Conservation (phyloP, 768 basidiomycete genomes). For the Lentinula sp. region DNA sequence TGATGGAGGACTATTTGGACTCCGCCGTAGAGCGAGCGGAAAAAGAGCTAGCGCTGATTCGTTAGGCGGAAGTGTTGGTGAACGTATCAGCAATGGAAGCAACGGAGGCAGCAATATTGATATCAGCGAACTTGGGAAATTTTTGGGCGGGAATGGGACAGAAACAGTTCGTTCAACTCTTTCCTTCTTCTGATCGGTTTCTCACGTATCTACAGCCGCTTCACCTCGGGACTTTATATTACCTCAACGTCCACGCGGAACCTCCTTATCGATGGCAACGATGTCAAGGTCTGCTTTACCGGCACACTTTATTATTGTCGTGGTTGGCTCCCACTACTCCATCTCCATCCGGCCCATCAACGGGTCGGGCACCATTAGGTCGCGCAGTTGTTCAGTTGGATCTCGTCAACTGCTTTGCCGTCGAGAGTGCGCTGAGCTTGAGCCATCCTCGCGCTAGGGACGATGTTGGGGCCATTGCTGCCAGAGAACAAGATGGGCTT, state of each 20-base stretch:
- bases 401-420: conserved; percentile 79
- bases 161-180: conserved; percentile 34
- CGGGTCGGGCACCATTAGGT: conserved; percentile 24
- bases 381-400: conserved; percentile 84
- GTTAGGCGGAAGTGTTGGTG: neutral
- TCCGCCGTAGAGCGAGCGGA: conserved; percentile 32
- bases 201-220: conserved; percentile 56
- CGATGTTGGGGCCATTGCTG: conserved; percentile 85
- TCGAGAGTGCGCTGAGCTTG: conserved; percentile 77
- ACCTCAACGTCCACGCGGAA: conserved; percentile 83
- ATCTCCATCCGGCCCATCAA: neutral
- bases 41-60: neutral
- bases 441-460: conserved; percentile 75
- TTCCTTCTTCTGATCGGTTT: conserved; percentile 13
- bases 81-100: conserved; percentile 1
- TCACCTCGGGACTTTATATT: conserved; percentile 83
- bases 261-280: conserved; percentile 78
- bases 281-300: conserved; percentile 77
- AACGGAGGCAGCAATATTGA: neutral
- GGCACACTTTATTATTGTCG: conserved; percentile 76
- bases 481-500: conserved; percentile 48
- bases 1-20: conserved; percentile 44
- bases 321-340: conserved; percentile 78
- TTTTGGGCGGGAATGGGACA: conserved; percentile 13
- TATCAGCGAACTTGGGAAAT: conserved; percentile 4